Percentiles rank a stretch among this genome's conserved stretches.
Evolutionary conservation across 768 basidiomycete genomes (phyloP).

Genomic region (Tricholoma saponaceum): DNA sequence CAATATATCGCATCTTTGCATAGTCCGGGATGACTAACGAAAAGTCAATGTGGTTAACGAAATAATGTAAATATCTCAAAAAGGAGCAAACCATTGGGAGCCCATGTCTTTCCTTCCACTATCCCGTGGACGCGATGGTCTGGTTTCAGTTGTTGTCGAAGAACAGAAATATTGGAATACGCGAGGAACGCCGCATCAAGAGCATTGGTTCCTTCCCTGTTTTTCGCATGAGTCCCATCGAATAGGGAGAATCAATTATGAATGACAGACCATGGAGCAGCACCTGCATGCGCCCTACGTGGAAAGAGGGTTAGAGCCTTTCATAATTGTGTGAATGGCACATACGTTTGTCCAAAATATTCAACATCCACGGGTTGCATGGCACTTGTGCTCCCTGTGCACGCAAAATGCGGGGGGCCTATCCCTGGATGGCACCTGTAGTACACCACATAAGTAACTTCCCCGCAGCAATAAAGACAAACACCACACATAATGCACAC

Average conservation of each 20-base stretch:
- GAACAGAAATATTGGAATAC: slow-evolving; percentile 71
- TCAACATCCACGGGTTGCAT: slow-evolving; percentile 65
- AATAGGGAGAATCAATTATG: not conserved
- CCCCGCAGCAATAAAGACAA: not conserved
- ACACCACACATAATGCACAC: slow-evolving; percentile 64
- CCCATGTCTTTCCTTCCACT: slow-evolving; percentile 64
- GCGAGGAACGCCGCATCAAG: slow-evolving; percentile 86
- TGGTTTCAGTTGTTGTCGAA: slow-evolving; percentile 87
- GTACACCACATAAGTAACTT: not conserved
- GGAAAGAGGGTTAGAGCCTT: slow-evolving; percentile 7
- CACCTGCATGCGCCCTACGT: slow-evolving; percentile 71
- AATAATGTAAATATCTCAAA: not conserved
- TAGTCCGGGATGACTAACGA: slow-evolving; percentile 78
- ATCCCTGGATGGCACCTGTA: slow-evolving; percentile 72
- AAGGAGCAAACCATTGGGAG: slow-evolving; percentile 58
- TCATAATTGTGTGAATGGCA: slow-evolving; percentile 5
- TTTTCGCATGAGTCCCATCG: slow-evolving; percentile 1
- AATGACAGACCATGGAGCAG: slow-evolving; percentile 59
- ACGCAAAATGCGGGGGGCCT: slow-evolving; percentile 48
- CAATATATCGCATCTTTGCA: slow-evolving; percentile 67
- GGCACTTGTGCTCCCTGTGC: slow-evolving; percentile 53
- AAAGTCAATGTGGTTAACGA: not conserved
- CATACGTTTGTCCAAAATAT: slow-evolving; percentile 71
- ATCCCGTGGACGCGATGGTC: slow-evolving; percentile 77
- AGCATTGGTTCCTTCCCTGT: slow-evolving; percentile 78